Evolutionary conservation across 768 basidiomycete genomes (phyloP), one percentile per base, ranked within the genome.

Genomic region (Suillus decipiens): DNA sequence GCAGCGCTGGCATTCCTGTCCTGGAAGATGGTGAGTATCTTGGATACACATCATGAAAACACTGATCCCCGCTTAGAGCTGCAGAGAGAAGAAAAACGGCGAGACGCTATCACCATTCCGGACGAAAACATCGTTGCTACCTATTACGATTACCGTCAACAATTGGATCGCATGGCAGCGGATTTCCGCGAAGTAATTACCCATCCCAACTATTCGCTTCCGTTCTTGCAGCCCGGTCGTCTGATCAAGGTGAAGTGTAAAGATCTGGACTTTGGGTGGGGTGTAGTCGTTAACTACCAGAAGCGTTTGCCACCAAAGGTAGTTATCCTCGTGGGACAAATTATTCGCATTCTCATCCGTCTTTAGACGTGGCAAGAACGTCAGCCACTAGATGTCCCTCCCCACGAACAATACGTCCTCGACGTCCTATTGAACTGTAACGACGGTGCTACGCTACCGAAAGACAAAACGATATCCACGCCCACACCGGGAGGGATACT

Each of bases 221-320:
- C 96, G 0, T 99, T 98, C 83, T 81, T 99, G 12, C 91, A 97
- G 70, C 82, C 89, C 24, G 97, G 97, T 36, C 88, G 97, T 4
- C 81, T 99, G n/a, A 92, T 99, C 55, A 92, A 91, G 71, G 84
- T 99, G 69, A 91, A 91, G 72, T 84, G 97, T 73, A 86, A 89
- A 66, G 89, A 90, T 43, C 78, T 89, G 15, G 92, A 99, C 76
- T 99, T 96, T 75, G 96, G 96, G 11, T 99, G 97, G 97, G 96
- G 96, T 43, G 86, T 95, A 48, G 86, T 99, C 59, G 84, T 98
- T 71, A 96, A 95, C 73, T 98, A 88, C 71, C 89, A 92, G 72
- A 97, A 97, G 75, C 86, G 95, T 0, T 68, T 88, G 24, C 86
- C 88, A n/a, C 84, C 90, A 17, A 96, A 95, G 80, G 93, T 89